Percentiles rank a stretch among this genome's conserved stretches.
Evolutionary conservation across 2,329 filamentous ascomycete species (phyloP).

Genomic region (Paracoccidioides lutzii): DNA sequence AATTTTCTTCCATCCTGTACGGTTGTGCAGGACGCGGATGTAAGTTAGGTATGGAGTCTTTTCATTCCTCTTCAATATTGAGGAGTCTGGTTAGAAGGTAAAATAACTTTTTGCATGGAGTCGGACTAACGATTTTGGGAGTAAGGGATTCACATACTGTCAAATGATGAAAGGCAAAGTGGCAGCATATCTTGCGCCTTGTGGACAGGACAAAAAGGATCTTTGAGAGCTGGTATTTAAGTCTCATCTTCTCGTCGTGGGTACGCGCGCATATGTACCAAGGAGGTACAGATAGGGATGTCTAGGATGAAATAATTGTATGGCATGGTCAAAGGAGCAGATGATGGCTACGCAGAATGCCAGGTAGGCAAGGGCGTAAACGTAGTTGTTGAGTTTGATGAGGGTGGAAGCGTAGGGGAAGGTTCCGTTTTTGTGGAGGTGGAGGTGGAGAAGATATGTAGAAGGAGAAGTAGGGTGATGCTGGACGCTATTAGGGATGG

Average conservation of each 20-base stretch:
- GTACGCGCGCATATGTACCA: not conserved
- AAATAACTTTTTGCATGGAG: not conserved
- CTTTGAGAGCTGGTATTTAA: slow-evolving; percentile 19
- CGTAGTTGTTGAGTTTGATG: slow-evolving; percentile 10
- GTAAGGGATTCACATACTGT: slow-evolving; percentile 4
- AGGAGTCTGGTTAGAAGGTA: not conserved
- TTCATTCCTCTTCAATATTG: not conserved
- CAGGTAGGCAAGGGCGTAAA: slow-evolving; percentile 12
- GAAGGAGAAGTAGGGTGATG: slow-evolving; percentile 10
- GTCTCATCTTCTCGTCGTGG: slow-evolving; percentile 8
- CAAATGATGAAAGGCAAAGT: slow-evolving; percentile 22
- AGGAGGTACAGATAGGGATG: not conserved
- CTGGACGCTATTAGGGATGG: not conserved
- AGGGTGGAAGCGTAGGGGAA: slow-evolving; percentile 4
- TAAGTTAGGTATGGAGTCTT: slow-evolving; percentile 19
- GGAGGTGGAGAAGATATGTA: slow-evolving; percentile 4
- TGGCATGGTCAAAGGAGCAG: not conserved
- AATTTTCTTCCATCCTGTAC: slow-evolving; percentile 18
- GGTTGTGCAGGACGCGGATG: slow-evolving; percentile 13
- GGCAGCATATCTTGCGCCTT: slow-evolving; percentile 15
- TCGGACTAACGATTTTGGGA: not conserved
- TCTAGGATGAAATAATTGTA: too few relatives aligned
- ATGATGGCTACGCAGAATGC: slow-evolving; percentile 4
- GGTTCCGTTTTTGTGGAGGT: slow-evolving; percentile 10
- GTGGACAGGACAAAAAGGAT: slow-evolving; percentile 19